Evolutionary conservation across 768 basidiomycete species (phyloP).

Genomic region (Lentinula guzmanii): DNA sequence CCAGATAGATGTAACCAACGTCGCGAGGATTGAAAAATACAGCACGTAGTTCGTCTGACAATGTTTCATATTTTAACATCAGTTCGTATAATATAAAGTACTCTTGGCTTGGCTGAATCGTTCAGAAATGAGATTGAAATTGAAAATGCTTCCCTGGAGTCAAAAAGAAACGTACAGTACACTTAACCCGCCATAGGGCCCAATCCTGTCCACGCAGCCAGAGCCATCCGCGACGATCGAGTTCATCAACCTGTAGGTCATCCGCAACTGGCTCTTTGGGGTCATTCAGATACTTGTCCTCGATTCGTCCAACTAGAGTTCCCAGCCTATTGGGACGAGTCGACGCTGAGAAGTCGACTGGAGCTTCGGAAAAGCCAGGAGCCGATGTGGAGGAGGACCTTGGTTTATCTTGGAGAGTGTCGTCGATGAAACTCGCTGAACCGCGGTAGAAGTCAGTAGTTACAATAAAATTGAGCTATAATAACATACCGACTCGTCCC

Average conservation of each 20-base stretch:
- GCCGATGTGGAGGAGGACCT: not conserved
- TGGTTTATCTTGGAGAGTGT: too few relatives aligned
- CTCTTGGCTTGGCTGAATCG: not conserved
- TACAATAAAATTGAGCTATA: not conserved
- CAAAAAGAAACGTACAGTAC: not conserved
- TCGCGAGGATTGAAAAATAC: not conserved
- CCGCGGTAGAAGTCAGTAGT: not conserved
- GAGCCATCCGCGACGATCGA: not conserved
- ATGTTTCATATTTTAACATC: not conserved
- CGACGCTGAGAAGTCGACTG: not conserved
- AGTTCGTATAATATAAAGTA: not conserved
- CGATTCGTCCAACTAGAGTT: not conserved
- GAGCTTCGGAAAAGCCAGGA: not conserved
- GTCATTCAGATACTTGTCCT: not conserved
- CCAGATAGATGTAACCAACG: not conserved
- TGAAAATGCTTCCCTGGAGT: not conserved
- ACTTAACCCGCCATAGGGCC: not conserved
- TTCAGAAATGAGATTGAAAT: not conserved
- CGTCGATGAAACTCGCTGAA: not conserved
- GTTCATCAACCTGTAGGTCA: not conserved
- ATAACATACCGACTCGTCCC: not conserved
- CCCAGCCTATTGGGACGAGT: not conserved
- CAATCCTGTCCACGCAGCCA: not conserved
- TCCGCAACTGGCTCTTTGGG: not conserved
- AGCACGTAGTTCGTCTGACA: not conserved